Conservation (phyloP, 2,329 filamentous ascomycete genomes). For the Claviceps sp. region DNA sequence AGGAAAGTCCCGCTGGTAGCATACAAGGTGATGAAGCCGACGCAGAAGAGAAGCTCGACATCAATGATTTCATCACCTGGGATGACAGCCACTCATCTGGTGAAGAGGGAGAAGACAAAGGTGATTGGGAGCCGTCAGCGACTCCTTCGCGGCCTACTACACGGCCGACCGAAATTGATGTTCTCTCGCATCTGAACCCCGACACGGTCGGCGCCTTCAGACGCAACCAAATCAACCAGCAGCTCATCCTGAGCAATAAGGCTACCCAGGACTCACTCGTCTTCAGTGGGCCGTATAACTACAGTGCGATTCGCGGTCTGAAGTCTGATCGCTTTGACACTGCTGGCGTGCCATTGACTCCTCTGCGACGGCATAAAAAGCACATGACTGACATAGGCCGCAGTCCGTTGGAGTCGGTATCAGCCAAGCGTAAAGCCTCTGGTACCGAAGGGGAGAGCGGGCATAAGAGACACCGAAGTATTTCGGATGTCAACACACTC, state of each 20-base stretch:
- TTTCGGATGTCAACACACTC: constrained; percentile 40
- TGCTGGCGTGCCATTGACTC: constrained; percentile 55
- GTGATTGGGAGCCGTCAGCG: constrained; percentile 33
- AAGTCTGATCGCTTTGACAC: constrained; percentile 53
- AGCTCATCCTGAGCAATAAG: constrained; percentile 46
- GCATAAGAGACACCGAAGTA: constrained; percentile 46
- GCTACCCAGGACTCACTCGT: constrained; percentile 49
- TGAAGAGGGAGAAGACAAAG: constrained; percentile 38
- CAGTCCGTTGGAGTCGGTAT: constrained; percentile 35
- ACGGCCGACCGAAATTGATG: constrained; percentile 31
- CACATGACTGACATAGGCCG: constrained; percentile 29
- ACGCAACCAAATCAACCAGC: constrained; percentile 49
- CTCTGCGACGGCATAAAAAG: constrained; percentile 45
- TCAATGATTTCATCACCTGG: constrained; percentile 63
- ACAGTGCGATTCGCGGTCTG: constrained; percentile 48
- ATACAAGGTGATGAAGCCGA: constrained; percentile 45
- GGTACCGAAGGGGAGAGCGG: constrained; percentile 22
- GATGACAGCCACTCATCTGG: constrained; percentile 44
- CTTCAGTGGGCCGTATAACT: constrained; percentile 46
- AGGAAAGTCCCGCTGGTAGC: constrained; percentile 30
- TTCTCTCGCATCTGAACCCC: constrained; percentile 46
- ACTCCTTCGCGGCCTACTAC: constrained; percentile 39
- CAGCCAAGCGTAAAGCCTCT: constrained; percentile 43
- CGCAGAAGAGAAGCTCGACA: constrained; percentile 48
- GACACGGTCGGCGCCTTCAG: constrained; percentile 70